Conservation (phyloP, 192 early-diverging fungal species). For the Paraglomus occultum region DNA sequence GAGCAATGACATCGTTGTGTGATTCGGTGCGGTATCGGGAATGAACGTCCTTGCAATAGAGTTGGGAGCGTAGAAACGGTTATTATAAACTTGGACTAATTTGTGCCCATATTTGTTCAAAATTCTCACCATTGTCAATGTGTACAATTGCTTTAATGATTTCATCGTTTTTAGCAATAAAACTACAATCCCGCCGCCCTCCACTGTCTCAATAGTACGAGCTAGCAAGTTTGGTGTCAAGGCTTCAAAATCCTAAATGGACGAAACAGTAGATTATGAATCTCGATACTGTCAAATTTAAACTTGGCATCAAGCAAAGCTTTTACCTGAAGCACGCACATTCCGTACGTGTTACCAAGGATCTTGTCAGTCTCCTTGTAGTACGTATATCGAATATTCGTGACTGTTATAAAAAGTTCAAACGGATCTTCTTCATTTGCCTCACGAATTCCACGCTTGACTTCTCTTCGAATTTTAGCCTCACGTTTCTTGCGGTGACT, state of each 20-base stretch:
- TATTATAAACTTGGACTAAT: background rate
- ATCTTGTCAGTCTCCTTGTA: slow-evolving; percentile 99
- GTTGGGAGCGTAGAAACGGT: background rate
- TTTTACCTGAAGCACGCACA: slow-evolving; percentile 86
- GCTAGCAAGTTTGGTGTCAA: slow-evolving; percentile 96
- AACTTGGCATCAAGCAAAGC: background rate
- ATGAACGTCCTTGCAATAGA: slow-evolving; percentile 85
- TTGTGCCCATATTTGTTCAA: background rate
- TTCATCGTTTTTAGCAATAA: slow-evolving; percentile 93
- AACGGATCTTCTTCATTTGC: slow-evolving; percentile 97
- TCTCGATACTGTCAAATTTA: background rate
- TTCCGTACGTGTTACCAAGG: slow-evolving; percentile 96
- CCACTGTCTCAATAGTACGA: slow-evolving; percentile 96
- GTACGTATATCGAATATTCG: slow-evolving; percentile 97
- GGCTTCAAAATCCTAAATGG: slow-evolving; percentile 88
- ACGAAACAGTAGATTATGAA: slow-evolving; percentile 23
- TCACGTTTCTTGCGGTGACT: slow-evolving; percentile 97
- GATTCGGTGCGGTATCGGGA: slow-evolving; percentile 91
- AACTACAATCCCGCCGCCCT: slow-evolving; percentile 94
- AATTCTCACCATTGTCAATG: slow-evolving; percentile 86
- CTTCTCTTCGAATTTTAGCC: slow-evolving; percentile 92
- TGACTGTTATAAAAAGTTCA: slow-evolving; percentile 93
- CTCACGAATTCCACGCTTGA: slow-evolving; percentile 87
- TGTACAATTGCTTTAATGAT: slow-evolving; percentile 95
- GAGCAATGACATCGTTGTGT: slow-evolving; percentile 87